These are phyloP conservation scores for Dactylellina leptospora DNA, from an alignment of 2,329 filamentous ascomycete genomes.

Conservation along the genomic window DNA sequence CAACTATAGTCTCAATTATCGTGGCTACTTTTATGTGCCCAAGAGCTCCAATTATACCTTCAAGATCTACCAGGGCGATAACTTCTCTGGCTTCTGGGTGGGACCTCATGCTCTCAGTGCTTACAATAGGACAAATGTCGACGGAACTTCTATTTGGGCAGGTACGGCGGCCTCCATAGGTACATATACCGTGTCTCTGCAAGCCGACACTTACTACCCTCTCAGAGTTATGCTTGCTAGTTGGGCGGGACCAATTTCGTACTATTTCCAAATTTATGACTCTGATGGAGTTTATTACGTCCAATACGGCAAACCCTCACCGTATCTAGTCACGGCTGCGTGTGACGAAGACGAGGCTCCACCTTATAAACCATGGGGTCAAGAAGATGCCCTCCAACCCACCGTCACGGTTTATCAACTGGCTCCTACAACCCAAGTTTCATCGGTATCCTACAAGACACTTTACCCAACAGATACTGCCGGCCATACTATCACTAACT, in stretches of 20 bases:
- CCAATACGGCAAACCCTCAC: not conserved
- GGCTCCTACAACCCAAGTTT: not conserved
- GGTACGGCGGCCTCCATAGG: not conserved
- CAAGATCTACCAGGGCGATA: not conserved
- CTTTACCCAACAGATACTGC: not conserved
- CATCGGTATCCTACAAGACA: not conserved
- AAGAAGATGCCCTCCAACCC: not conserved
- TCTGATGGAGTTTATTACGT: constrained; percentile 9
- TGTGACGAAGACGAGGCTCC: not conserved
- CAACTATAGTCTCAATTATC: constrained; percentile 11
- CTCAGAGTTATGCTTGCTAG: constrained; percentile 8
- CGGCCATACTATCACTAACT: not conserved
- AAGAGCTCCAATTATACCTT: not conserved
- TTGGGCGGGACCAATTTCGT: not conserved
- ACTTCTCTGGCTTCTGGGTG: constrained; percentile 14
- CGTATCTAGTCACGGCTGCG: not conserved
- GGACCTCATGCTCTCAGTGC: not conserved
- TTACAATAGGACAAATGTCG: not conserved
- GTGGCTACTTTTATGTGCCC: constrained; percentile 7
- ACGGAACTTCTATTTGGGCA: constrained; percentile 1
- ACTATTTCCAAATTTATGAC: not conserved
- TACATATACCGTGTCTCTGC: not conserved
- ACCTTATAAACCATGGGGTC: not conserved
- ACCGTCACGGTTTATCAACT: constrained; percentile 7
- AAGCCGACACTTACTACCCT: not conserved